Evolutionary conservation across 139 green algal genomes (phyloP).

Genomic region (Protoeuglena noctilucae): DNA sequence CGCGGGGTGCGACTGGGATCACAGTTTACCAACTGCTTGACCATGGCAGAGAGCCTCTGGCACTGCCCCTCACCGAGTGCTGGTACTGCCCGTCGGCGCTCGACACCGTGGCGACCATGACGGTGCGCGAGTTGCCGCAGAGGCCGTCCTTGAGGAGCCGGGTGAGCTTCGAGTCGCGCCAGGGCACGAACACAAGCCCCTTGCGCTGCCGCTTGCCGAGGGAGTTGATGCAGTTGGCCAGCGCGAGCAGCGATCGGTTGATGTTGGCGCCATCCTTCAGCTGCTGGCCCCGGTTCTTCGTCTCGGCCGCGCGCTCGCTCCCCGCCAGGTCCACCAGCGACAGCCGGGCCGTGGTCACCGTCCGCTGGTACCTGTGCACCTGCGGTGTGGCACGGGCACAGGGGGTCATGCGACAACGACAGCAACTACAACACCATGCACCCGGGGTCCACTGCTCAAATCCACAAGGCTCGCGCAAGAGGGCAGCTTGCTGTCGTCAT

Average conservation of each 20-base stretch:
- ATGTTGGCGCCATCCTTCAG: conserved; percentile 27
- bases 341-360: conserved; percentile 16
- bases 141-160: conserved; percentile 49
- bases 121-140: conserved; percentile 58
- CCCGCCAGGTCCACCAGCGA: conserved; percentile 30
- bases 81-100: conserved; percentile 49
- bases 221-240: conserved; percentile 36
- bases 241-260: conserved; percentile 24
- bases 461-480: no score
- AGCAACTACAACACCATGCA: no score
- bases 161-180: conserved; percentile 19
- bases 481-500: no score
- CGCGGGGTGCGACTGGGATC: background rate
- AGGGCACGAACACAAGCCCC: conserved; percentile 17
- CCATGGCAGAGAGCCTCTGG: no score
- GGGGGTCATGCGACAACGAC: no score
- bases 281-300: conserved; percentile 10
- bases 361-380: conserved; percentile 4
- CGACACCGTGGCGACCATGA: conserved; percentile 69
- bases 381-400: background rate
- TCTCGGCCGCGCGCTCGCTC: conserved; percentile 12
- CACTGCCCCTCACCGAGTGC: conserved; percentile 61
- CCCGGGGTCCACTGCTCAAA: no score
- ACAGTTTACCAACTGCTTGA: conserved; percentile 24
- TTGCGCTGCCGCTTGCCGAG: conserved; percentile 26